Evolutionary conservation across 352 stramenopile genomes (phyloP).

Genomic region (Peronosclerospora sorghi): DNA sequence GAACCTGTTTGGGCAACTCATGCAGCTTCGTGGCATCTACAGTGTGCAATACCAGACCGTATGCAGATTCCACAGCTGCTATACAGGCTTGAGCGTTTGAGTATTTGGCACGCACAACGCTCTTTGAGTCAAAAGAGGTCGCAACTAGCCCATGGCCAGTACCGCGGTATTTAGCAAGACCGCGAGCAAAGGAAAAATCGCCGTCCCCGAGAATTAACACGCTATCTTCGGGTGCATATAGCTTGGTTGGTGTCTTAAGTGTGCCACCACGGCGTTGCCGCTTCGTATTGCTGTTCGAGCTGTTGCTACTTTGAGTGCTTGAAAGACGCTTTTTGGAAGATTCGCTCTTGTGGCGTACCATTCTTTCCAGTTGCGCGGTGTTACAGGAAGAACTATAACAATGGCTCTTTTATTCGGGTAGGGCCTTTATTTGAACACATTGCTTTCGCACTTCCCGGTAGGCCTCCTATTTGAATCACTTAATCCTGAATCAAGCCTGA

Average conservation of each 20-base stretch:
- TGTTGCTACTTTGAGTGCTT: background rate
- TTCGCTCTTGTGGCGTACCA: slow-evolving; percentile 31
- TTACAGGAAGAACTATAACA: slow-evolving; percentile 5
- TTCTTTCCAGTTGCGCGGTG: slow-evolving; percentile 12
- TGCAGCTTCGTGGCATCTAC: slow-evolving; percentile 79
- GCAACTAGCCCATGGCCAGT: slow-evolving; percentile 45
- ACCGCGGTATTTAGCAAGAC: slow-evolving; percentile 51
- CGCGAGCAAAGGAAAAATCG: slow-evolving; percentile 76
- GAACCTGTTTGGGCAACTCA: slow-evolving; percentile 26
- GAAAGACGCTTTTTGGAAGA: slow-evolving; percentile 7
- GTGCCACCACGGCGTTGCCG: slow-evolving; percentile 10
- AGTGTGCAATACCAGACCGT: slow-evolving; percentile 51
- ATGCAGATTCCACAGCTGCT: slow-evolving; percentile 23
- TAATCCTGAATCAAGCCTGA: too few species aligned
- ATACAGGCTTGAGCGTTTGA: slow-evolving; percentile 67
- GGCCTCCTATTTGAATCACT: too few species aligned
- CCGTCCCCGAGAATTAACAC: slow-evolving; percentile 76
- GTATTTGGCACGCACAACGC: slow-evolving; percentile 61
- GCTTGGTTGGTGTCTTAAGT: slow-evolving; percentile 3
- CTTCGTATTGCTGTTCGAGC: slow-evolving; percentile 15
- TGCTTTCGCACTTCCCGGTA: too few species aligned
- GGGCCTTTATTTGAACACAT: too few species aligned
- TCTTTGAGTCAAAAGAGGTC: slow-evolving; percentile 71
- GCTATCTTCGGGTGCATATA: slow-evolving; percentile 44
- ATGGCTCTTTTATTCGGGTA: too few species aligned